Evolutionary conservation across 75 land plant genomes (phyloP), one percentile per base, ranked within the genome.

Genomic region (Gnetum montanum): DNA sequence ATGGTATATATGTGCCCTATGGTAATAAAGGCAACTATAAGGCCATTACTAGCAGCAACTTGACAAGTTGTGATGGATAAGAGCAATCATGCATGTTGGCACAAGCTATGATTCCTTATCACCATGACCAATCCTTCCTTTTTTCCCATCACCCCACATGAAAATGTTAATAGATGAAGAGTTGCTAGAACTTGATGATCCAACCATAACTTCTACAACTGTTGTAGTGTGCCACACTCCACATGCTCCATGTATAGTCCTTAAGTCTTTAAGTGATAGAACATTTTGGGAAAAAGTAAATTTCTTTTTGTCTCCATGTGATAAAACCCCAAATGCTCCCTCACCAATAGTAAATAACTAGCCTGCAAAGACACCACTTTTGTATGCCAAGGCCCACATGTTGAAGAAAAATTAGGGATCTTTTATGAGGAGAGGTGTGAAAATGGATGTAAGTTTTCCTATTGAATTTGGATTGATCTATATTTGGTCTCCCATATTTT

Each of bases 21-120:
- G 30, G 92, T 87, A 44, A 88, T 80, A 35, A 87, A 79, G 18
- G 92, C 92, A 46, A 84, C 88, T 10, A 88, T 87, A 28, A 87
- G 54, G 68, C 92, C 80, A 61, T 87, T 84, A 18, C 92, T 88
- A 66, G 88, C 83, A 28, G 81, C 78, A 49, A 87, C 78, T 35
- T 74, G 72, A 19, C 61, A 79, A 79, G 20, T 70, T 79, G 45
- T 63, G 62, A 20, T 79, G 78, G 30, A 74, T 69, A 27, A 79
- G 64, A 8, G 78, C 67, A 18, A 78, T 65, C 19, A 79, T 74
- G 46, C 82, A 74, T 4, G 82, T 74, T 27, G 79, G 82, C 13
- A 73, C 71, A 37, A 79, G 65, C 48, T 63, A 54, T 54, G 70
- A 56, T 31, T 79, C 79, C 54, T 74, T 79, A 40, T 79, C 78